Conservation (phyloP, 116 monocot genomes). For the Iris pallida region DNA sequence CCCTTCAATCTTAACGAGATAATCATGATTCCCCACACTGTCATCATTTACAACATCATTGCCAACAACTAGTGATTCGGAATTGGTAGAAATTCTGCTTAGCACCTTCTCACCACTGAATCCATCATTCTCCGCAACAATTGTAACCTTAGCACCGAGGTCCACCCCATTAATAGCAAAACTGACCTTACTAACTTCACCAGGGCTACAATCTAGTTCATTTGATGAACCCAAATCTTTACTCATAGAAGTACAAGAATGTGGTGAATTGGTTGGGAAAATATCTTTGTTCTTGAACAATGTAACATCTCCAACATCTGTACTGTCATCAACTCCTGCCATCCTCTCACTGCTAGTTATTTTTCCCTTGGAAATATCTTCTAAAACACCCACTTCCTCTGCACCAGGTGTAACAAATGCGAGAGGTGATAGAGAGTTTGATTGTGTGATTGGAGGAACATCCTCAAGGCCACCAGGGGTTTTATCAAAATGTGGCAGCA, state of each 20-base stretch:
- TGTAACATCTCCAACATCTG: slow-evolving; percentile 22
- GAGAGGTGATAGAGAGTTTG: slow-evolving; percentile 40
- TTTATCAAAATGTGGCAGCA: slow-evolving; percentile 32
- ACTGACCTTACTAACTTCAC: too few species aligned
- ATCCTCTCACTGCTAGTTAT: slow-evolving; percentile 43
- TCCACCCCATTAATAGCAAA: too few species aligned
- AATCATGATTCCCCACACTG: too few species aligned
- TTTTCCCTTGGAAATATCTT: slow-evolving; percentile 77
- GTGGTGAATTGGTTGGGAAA: neutral
- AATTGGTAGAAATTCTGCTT: too few species aligned
- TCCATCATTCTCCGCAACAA: too few species aligned
- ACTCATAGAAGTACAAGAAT: neutral
- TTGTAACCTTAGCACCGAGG: too few species aligned
- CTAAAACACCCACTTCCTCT: slow-evolving; percentile 76
- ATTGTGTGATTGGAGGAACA: slow-evolving; percentile 41
- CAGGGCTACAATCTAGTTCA: too few species aligned
- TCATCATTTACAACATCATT: too few species aligned
- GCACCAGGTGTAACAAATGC: slow-evolving; percentile 70
- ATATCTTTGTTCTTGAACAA: slow-evolving; percentile 6
- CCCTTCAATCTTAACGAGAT: too few species aligned
- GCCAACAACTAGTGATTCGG: too few species aligned
- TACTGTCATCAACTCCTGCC: slow-evolving; percentile 6
- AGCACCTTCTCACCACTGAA: too few species aligned
- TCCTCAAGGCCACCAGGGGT: slow-evolving; percentile 39
- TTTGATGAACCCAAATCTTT: neutral